Evolutionary conservation across 352 stramenopile genomes (phyloP), one percentile per base, ranked within the genome.

Genomic region (Aphanomyces astaci): DNA sequence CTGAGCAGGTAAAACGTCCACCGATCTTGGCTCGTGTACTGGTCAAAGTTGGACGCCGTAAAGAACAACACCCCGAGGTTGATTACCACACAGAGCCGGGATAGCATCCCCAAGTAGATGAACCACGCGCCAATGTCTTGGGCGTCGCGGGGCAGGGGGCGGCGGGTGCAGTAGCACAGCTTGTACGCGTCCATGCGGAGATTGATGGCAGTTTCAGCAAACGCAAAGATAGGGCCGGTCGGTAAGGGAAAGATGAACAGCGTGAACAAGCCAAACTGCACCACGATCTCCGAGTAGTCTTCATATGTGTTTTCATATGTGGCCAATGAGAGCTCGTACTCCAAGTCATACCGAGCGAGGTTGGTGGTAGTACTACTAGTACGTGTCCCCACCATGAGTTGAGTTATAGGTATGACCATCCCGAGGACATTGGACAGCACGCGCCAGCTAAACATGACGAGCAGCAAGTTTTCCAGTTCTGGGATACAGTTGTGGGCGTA

Each of bases 241-340:
- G 79, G 79, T 25, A 74, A 74, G 25, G 76, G 71, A 48, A 72
- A 73, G 24, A 77, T 81, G 51, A 87, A 84, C 68, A 77, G 78
- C 22, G 74, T 62, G 2, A 85, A 63, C 43, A 85, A 57, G 4
- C 77, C 79, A 36, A 85, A 70, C 57, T 85, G 75, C 19, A 78
- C 63, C 15, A 82, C 53, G 32, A 78, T 46, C 64, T 84, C 67
- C 2, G 71, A 72, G 30, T 85, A 87, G 39, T 78, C 76, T 52
- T 78, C 74, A 43, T 78, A 65, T 5, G 67, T 57, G 0, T 77
- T 77, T 17, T 70, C 59, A 53, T 81, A 81, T 7, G 56, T 11
- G 3, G 28, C 33, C 22, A 55, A 11, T 5, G 45, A 24, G 7
- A 57, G 53, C 11, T 49, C 40, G 4, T 33, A 52, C 33, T 56